phyloP scores from a whole-genome alignment of 768 basidiomycete genomes.

The Coprinopsis sp. region DNA sequence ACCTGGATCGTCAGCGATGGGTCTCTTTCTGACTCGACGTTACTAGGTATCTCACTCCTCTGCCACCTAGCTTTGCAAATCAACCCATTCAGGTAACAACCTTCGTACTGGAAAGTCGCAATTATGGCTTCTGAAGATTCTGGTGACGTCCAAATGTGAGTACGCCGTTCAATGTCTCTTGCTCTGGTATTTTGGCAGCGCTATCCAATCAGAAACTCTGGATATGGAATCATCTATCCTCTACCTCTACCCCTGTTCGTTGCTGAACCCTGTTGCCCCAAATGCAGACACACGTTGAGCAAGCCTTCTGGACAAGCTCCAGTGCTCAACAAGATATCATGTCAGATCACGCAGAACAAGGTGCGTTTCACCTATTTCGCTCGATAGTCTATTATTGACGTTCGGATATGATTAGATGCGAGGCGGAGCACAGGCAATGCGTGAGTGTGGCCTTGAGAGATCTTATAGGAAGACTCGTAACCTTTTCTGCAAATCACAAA shows the following conservation, averaged over 20 bases:
- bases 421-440: slow-evolving; percentile 84
- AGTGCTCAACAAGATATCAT: slow-evolving; percentile 67
- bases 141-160: slow-evolving; percentile 55
- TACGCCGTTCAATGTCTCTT: slow-evolving; percentile 37
- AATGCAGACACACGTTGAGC: slow-evolving; percentile 31
- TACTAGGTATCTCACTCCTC: background rate
- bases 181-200: background rate
- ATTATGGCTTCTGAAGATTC: slow-evolving; percentile 38
- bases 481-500: too few relatives aligned
- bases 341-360: slow-evolving; percentile 74
- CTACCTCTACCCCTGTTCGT: too few relatives aligned
- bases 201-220: too few relatives aligned
- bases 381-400: background rate
- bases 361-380: slow-evolving; percentile 26
- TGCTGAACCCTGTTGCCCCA: too few relatives aligned
- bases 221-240: too few relatives aligned
- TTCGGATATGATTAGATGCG: slow-evolving; percentile 28
- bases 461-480: too few relatives aligned
- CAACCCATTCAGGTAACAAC: too few relatives aligned
- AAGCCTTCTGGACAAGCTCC: slow-evolving; percentile 24
- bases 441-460: too few relatives aligned
- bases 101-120: too few relatives aligned
- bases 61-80: slow-evolving; percentile 1
- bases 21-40: background rate
- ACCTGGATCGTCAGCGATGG: background rate